Evolutionary conservation across 768 basidiomycete genomes (phyloP), one percentile per base, ranked within the genome.

Genomic region (Calocybe cyanea): DNA sequence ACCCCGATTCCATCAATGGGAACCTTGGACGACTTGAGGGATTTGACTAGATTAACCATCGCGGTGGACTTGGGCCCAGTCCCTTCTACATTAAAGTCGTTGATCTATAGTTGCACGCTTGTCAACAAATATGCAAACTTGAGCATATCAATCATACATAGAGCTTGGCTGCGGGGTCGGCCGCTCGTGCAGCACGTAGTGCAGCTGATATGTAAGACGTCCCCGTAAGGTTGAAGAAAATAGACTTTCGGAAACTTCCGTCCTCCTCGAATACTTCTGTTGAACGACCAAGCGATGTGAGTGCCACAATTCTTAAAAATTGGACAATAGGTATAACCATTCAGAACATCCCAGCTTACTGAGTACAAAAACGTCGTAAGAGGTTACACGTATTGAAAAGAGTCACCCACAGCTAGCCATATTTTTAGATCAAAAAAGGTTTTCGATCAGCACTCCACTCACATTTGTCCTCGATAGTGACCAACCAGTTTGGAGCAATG

Each of bases 1-100:
- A 81, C 67, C 43, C 83, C 83, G 39, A 85, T 64, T 36, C 80
- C 82, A 56, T 83, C 75, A 54, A 84, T 66, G 4, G 82, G 81
- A 2, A 70, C 69, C 21, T 70, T 72, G 21, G 65, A 63, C 0
- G 64, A 61, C 51, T 74, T 59, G 42, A 83, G 72, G 15, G 63
- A 57, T 46, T 71, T 63, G 28, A 80, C 72, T 45, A 82, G 73
- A 49, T 71, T 72, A 48, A 71, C 62, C 68, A 81, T 73, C 13
- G 76, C 72, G 33, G 77, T 76, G 13, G 78, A 66, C 57, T 83
- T 83, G 23, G 74, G 64, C 30, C 75, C 74, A 31, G 68, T 60
- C 7, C 60, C 62, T 39, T 72, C 72, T 38, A 72, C 62, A 46
- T 73, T 67, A 56, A 63, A 68, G 51, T 69, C 68, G 43, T 68